Conservation (phyloP, 1,284 basidiomycete species). For the Leccinum griseonigrum region DNA sequence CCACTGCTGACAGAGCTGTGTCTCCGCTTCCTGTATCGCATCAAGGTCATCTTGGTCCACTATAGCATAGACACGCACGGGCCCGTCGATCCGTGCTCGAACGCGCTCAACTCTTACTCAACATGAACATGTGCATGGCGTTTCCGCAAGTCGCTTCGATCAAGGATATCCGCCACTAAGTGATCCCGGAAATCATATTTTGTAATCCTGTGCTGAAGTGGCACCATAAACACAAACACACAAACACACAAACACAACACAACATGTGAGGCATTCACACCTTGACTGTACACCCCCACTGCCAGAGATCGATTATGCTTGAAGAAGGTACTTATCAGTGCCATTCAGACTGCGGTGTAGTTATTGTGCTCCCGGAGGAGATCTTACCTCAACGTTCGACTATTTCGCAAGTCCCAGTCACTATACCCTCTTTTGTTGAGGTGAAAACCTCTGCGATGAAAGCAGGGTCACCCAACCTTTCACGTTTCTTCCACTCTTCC, state of each 20-base stretch:
- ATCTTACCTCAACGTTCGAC: background rate
- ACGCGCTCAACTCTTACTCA: too few relatives aligned
- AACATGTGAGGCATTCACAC: background rate
- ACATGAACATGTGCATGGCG: too few relatives aligned
- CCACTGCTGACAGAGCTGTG: too few relatives aligned
- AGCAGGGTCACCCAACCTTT: background rate
- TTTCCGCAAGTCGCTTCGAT: too few relatives aligned
- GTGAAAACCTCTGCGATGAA: background rate
- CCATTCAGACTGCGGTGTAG: background rate
- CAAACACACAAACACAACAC: background rate
- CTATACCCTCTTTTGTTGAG: background rate
- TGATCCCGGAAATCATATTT: background rate
- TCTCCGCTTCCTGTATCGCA: too few relatives aligned
- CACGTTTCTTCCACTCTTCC: background rate
- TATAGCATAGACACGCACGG: too few relatives aligned
- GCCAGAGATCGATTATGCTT: background rate
- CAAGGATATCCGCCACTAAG: too few relatives aligned
- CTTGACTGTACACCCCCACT: background rate
- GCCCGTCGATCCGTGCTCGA: too few relatives aligned
- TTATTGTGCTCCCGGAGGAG: background rate
- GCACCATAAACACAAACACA: background rate
- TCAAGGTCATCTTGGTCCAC: too few relatives aligned
- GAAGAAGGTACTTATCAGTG: background rate
- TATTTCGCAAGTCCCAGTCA: background rate
- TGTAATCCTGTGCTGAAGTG: background rate